Conservation (phyloP, 805 yeast genomes). For the Pichia phayaonensis region DNA sequence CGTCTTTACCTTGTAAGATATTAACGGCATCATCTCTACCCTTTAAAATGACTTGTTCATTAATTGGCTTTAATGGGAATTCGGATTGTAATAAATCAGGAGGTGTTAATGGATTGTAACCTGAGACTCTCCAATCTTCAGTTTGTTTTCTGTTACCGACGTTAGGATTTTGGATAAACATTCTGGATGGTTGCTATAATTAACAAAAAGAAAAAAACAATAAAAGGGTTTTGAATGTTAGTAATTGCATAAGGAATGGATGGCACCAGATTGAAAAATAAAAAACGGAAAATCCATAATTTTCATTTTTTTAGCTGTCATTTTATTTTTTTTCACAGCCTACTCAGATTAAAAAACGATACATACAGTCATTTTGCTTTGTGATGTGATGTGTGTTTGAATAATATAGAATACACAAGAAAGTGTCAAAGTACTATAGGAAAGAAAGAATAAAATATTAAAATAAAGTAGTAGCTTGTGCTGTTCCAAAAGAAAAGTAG, state of each 20-base stretch:
- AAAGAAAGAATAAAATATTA: neutral
- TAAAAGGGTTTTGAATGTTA: neutral
- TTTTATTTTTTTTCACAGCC: neutral
- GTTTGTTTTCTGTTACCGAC: slow-evolving; percentile 75
- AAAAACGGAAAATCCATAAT: neutral
- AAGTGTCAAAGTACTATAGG: neutral
- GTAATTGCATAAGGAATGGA: too few species aligned
- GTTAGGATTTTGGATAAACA: slow-evolving; percentile 82
- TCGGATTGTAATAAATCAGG: slow-evolving; percentile 91
- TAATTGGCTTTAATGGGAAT: slow-evolving; percentile 54
- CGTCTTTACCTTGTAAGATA: slow-evolving; percentile 75
- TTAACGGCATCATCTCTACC: slow-evolving; percentile 73
- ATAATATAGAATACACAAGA: too few species aligned
- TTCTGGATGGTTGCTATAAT: slow-evolving; percentile 27
- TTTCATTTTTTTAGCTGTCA: neutral
- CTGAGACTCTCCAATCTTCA: slow-evolving; percentile 74
- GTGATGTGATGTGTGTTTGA: neutral
- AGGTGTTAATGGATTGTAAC: slow-evolving; percentile 93
- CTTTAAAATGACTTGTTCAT: slow-evolving; percentile 54
- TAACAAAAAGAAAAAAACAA: too few species aligned
- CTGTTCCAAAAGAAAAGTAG: neutral
- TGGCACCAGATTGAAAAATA: too few species aligned
- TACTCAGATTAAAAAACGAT: too few species aligned
- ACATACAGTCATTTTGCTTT: neutral
- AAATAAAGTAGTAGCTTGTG: too few species aligned